These are phyloP conservation scores for Lichtheimia ramosa DNA, from an alignment of 371 early-diverging fungal genomes.

Conservation along the genomic window DNA sequence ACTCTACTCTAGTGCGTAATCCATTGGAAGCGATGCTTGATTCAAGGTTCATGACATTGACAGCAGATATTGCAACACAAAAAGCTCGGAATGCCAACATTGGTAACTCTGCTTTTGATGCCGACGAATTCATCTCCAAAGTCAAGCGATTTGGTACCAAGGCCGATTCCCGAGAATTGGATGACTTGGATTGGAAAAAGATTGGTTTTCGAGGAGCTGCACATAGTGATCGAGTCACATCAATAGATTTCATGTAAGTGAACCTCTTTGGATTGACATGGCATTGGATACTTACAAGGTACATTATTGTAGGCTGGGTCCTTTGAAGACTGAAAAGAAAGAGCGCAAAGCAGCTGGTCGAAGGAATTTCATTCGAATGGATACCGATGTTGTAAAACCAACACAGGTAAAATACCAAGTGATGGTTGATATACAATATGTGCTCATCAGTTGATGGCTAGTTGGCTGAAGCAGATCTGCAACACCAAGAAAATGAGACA, in stretches of 20 bases:
- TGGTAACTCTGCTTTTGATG: constrained; percentile 67
- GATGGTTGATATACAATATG: constrained; percentile 1
- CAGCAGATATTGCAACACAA: constrained; percentile 76
- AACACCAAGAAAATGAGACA: constrained; percentile 87
- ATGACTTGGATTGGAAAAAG: constrained; percentile 60
- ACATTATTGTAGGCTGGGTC: constrained; percentile 55
- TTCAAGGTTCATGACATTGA: constrained; percentile 68
- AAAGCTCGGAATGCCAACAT: constrained; percentile 76
- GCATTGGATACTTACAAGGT: background rate
- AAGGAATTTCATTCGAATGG: constrained; percentile 40
- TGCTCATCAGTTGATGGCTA: constrained; percentile 18
- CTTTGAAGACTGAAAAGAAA: constrained; percentile 65
- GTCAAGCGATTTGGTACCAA: constrained; percentile 46
- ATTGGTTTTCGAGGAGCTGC: constrained; percentile 60
- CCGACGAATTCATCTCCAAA: constrained; percentile 70
- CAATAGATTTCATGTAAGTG: constrained; percentile 76
- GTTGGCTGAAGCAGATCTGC: constrained; percentile 73
- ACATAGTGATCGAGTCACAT: constrained; percentile 56
- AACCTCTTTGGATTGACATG: background rate
- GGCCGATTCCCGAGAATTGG: background rate
- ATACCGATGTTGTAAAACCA: constrained; percentile 41
- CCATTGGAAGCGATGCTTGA: constrained; percentile 91
- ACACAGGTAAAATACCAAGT: constrained; percentile 22
- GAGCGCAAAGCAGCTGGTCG: constrained; percentile 37
- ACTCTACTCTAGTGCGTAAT: constrained; percentile 50